Conservation (phyloP, 306 rosid genomes). For the Vigna mungo region DNA sequence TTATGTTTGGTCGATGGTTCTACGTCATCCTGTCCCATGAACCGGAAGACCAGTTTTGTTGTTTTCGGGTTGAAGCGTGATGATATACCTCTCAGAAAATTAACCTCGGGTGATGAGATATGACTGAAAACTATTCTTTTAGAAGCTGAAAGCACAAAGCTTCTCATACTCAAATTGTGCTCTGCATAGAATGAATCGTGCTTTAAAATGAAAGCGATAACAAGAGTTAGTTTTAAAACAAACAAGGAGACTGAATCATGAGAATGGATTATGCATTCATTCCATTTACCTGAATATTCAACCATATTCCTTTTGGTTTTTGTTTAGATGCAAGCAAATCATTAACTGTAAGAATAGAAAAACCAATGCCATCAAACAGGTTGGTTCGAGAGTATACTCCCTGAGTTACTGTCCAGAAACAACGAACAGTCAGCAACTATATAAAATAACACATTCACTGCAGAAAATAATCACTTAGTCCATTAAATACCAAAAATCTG, state of each 20-base stretch:
- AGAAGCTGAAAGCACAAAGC: constrained; percentile 58
- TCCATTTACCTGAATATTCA: constrained; percentile 83
- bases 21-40: constrained; percentile 47
- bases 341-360: constrained; percentile 54
- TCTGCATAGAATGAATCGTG: constrained; percentile 70
- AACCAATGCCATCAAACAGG: constrained; percentile 50
- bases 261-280: constrained; percentile 23
- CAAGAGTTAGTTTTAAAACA: constrained; percentile 39
- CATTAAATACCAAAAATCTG: constrained; percentile 12
- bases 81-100: constrained; percentile 70
- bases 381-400: constrained; percentile 60
- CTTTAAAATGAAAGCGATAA: constrained; percentile 59
- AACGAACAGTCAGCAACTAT: constrained; percentile 36
- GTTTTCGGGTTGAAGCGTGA: constrained; percentile 59
- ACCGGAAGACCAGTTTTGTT: constrained; percentile 78
- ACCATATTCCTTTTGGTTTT: constrained; percentile 60
- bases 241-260: constrained; percentile 30
- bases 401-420: constrained; percentile 66
- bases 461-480: too few relatives aligned
- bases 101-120: constrained; percentile 89
- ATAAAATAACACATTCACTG: not conserved
- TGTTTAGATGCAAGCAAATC: constrained; percentile 44
- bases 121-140: constrained; percentile 53
- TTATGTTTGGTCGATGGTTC: constrained; percentile 81
- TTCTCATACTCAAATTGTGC: constrained; percentile 78